phyloP scores from a whole-genome alignment of 306 rosid genomes.

The Carpinus viminea region DNA sequence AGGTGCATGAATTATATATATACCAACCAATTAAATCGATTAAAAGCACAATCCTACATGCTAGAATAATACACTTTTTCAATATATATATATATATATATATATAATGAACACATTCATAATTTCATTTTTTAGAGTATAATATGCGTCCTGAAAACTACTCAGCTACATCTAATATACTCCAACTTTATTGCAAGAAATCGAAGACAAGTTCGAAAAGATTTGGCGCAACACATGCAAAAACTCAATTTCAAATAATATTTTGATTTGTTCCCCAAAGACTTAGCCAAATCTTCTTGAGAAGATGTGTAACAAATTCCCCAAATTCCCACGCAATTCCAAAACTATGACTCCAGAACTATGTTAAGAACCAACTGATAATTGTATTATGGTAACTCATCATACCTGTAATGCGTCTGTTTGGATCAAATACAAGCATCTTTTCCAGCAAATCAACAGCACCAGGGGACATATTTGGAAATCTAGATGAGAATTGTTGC shows the following conservation, averaged over 20 bases:
- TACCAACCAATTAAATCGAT: neutral
- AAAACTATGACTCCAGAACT: neutral
- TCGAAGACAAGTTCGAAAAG: neutral
- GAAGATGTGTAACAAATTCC: neutral
- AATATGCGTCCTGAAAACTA: neutral
- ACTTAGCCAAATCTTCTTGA: neutral
- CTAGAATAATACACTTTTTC: neutral
- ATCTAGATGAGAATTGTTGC: conserved; percentile 63
- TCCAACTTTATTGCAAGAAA: neutral
- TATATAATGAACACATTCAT: neutral
- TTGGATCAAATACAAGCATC: conserved; percentile 95
- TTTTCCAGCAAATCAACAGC: conserved; percentile 90
- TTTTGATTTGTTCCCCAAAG: neutral
- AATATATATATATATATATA: too few relatives aligned
- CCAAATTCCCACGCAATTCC: conserved; percentile 6
- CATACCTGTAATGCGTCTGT: conserved; percentile 88
- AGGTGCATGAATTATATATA: neutral
- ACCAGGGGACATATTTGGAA: conserved; percentile 71
- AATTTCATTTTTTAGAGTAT: neutral
- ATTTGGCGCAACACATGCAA: neutral
- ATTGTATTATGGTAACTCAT: conserved; percentile 2
- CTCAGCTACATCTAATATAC: neutral
- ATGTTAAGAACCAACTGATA: neutral
- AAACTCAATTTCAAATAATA: neutral
- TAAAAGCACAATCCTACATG: neutral